Base-by-base conservation (phyloP, 2,329 filamentous ascomycete genomes). In the Cladosporium velox region DNA sequence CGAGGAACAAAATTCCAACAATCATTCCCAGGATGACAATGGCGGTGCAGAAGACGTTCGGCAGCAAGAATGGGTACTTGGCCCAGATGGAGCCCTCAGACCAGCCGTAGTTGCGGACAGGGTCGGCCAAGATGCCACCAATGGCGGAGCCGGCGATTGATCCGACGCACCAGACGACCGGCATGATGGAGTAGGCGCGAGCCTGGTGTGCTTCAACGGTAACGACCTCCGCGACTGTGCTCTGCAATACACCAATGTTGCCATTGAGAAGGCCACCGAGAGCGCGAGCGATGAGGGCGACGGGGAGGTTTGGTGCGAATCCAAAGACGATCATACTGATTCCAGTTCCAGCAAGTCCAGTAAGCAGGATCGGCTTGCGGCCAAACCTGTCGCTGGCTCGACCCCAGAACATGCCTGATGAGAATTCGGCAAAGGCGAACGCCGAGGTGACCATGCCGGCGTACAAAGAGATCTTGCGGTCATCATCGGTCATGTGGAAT, bases 131-230 rank as follows among this genome's bases (percentile, higher is more conserved):
- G 66, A 92, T 88, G 73, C 95, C 95, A 74, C 95, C 95, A 75
- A 98, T 90, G 76, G 91, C 91, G 58, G 94, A 93, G 38, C 95
- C 95, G 71, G 97, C 85, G 73, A 98, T 97, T 32, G 94, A 97
- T 84, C 95, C 95, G 75, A 99, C 85, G 76, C 93, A 97, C 95
- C 95, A 99, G 30, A 98, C 92, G 77, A 97, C 92, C 7, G 95
- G 95, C 93, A 99, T 97, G 72, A 98, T 93, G 14, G 94, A 92
- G 80, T 96, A 99, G 59, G 94, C 95, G 72, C 92, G 91, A 71
- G 93, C 91, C 78, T 98, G 93, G 77, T 98, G 93, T 78, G 94
- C 91, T 80, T 97, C 96, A 67, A 91, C 90, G 4, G 92, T 97
- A 30, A 98, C 90, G 67, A 99, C 85, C 78, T 99, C 95, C 21